Conservation (phyloP, 116 monocot species). For the Posidonia oceanica region DNA sequence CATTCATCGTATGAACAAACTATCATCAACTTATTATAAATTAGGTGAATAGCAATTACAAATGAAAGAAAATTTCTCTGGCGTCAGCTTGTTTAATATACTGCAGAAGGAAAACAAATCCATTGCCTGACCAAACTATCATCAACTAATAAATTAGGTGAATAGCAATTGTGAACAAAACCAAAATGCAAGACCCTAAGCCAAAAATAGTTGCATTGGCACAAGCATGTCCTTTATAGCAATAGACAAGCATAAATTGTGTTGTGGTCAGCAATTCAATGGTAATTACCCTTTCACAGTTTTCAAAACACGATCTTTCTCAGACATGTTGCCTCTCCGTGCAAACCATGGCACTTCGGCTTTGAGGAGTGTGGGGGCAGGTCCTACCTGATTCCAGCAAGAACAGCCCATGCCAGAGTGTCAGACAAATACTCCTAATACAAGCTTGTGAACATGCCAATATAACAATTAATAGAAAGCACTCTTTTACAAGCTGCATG, state of each 20-base stretch:
- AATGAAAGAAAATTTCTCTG: no score
- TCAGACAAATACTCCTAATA: not conserved
- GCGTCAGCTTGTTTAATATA: no score
- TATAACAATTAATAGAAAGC: not conserved
- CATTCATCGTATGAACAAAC: not conserved
- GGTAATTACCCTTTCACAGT: slow-evolving; percentile 79
- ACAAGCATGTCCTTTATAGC: not conserved
- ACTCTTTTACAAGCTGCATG: not conserved
- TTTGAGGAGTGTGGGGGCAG: slow-evolving; percentile 49
- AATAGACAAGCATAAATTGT: not conserved
- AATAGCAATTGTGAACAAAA: not conserved
- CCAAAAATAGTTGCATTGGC: not conserved
- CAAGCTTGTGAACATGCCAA: not conserved
- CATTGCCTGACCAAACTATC: no score
- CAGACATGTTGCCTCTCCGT: slow-evolving; percentile 60
- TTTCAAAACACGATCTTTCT: slow-evolving; percentile 76
- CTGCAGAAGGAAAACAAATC: no score
- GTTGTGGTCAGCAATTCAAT: not conserved
- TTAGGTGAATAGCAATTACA: no score
- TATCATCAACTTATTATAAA: not conserved
- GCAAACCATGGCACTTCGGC: slow-evolving; percentile 94
- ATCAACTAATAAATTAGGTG: no score
- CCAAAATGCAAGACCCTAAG: not conserved
- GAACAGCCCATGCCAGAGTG: not conserved
- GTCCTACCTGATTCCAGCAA: slow-evolving; percentile 28